These are phyloP conservation scores for Lepraria neglecta DNA, from an alignment of 495 filamentous ascomycete genomes.

Conservation along the genomic window DNA sequence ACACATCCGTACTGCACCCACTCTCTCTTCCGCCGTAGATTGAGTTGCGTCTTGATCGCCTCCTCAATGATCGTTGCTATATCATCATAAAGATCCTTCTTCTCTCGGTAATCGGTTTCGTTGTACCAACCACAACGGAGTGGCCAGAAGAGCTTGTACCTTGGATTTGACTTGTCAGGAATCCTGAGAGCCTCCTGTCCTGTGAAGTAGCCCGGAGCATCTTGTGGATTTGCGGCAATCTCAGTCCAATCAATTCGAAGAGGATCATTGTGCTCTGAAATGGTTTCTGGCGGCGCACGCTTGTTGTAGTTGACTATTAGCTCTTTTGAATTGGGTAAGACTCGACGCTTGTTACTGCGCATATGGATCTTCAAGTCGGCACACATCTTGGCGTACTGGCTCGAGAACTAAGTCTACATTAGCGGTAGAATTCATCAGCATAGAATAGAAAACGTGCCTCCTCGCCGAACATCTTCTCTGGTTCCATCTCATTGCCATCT, in stretches of 20 bases:
- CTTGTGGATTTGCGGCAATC: conserved; percentile 49
- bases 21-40: conserved; percentile 67
- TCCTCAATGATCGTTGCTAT: conserved; percentile 81
- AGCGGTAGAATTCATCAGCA: conserved; percentile 12
- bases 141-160: conserved; percentile 89
- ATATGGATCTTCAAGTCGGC: conserved; percentile 82
- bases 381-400: conserved; percentile 73
- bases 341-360: conserved; percentile 84
- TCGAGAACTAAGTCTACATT: conserved; percentile 50
- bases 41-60: conserved; percentile 75
- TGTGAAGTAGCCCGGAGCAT: conserved; percentile 65
- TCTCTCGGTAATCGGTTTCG: conserved; percentile 75
- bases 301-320: conserved; percentile 89
- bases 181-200: conserved; percentile 78
- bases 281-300: conserved; percentile 69
- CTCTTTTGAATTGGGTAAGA: conserved; percentile 92
- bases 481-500: conserved; percentile 49
- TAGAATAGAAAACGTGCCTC: conserved; percentile 51
- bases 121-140: conserved; percentile 82
- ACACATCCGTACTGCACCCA: conserved; percentile 89
- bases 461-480: conserved; percentile 76
- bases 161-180: conserved; percentile 79
- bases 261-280: conserved; percentile 89
- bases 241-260: conserved; percentile 94
- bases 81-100: conserved; percentile 72